phyloP scores from a whole-genome alignment of 179 eudicot species.

The Drosera spatulata region DNA sequence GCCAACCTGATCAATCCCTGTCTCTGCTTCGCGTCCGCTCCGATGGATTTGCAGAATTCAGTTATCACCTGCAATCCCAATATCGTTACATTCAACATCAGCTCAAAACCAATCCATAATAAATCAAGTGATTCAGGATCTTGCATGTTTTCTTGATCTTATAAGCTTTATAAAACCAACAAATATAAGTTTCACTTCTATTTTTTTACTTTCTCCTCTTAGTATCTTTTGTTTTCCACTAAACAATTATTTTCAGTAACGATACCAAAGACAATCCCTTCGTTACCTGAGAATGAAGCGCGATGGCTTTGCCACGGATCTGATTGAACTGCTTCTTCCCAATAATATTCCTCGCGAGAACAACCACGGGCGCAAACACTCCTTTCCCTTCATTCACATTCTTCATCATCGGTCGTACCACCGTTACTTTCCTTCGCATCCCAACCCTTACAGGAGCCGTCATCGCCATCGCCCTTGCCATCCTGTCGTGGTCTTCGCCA shows the following conservation, averaged over 20 bases:
- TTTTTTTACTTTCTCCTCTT: no score
- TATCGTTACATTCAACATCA: no score
- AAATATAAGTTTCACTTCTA: no score
- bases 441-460: constrained; percentile 25
- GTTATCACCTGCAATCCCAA: constrained; percentile 56
- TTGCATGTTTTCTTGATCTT: no score
- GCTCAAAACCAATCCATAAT: no score
- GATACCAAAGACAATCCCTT: no score
- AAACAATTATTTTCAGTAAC: no score
- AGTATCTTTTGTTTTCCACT: no score
- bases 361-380: constrained; percentile 75
- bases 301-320: constrained; percentile 94
- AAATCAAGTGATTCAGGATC: no score
- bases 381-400: constrained; percentile 94
- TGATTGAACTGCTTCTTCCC: constrained; percentile 91
- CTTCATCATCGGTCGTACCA: constrained; percentile 60
- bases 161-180: no score
- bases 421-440: constrained; percentile 30
- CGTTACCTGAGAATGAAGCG: constrained; percentile 88
- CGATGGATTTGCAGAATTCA: constrained; percentile 94
- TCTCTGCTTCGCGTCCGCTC: constrained; percentile 89
- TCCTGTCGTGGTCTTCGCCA: constrained; percentile 33
- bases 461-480: constrained; percentile 37
- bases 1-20: constrained; percentile 93
- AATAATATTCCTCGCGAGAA: constrained; percentile 49